phyloP scores from a whole-genome alignment of 352 stramenopile species.

The Phytopythium ostracodes region DNA sequence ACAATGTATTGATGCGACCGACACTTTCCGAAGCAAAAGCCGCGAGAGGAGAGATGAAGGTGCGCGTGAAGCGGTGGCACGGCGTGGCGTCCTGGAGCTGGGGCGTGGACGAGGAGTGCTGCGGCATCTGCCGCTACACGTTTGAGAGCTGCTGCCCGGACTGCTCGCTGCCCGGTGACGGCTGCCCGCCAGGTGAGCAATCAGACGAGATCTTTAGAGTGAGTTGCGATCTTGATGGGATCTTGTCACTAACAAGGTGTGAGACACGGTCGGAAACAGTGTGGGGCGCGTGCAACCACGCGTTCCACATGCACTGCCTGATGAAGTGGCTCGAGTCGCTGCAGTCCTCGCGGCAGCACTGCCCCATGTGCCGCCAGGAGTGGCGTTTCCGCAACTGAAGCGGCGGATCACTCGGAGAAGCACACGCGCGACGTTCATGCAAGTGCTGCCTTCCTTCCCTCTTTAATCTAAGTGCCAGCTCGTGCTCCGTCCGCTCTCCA shows the following conservation, averaged over 20 bases:
- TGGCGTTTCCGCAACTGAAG: conserved; percentile 79
- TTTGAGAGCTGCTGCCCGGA: conserved; percentile 84
- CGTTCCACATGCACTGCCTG: conserved; percentile 93
- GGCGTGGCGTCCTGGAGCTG: conserved; percentile 89
- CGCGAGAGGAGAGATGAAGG: conserved; percentile 62
- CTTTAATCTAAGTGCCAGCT: neutral
- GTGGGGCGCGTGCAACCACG: conserved; percentile 88
- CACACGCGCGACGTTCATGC: neutral
- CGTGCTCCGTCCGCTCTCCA: neutral
- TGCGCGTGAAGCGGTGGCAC: conserved; percentile 85
- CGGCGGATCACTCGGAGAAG: no score
- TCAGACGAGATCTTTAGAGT: neutral
- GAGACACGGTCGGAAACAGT: conserved; percentile 21
- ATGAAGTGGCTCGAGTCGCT: conserved; percentile 90
- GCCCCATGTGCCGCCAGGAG: conserved; percentile 87
- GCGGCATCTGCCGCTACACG: conserved; percentile 81
- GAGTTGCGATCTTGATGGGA: neutral
- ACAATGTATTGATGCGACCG: no score
- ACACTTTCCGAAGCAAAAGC: neutral
- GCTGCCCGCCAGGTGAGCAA: conserved; percentile 71
- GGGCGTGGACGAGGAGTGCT: conserved; percentile 91
- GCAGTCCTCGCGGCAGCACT: conserved; percentile 77
- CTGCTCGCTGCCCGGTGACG: conserved; percentile 70
- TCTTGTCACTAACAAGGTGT: neutral
- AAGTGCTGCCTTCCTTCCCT: neutral